Conservation (phyloP, 768 basidiomycete species). For the Auriculariales sp. region DNA sequence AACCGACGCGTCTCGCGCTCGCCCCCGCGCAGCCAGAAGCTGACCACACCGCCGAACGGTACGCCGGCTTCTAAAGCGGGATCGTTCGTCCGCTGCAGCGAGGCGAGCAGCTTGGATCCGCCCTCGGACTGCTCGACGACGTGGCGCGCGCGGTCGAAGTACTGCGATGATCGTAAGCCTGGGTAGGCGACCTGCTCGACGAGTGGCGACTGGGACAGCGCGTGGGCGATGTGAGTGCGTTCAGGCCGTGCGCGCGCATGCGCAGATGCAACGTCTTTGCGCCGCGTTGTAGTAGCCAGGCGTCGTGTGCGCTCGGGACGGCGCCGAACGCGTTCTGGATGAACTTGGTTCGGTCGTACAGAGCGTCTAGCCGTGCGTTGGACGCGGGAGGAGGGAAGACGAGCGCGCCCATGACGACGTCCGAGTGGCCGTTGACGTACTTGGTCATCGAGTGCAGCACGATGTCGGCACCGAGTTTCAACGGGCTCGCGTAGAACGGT, state of each 20-base stretch:
- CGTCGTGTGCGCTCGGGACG: slow-evolving; percentile 74
- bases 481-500: slow-evolving; percentile 79
- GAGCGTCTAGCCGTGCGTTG: slow-evolving; percentile 12
- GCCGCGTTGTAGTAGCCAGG: slow-evolving; percentile 80
- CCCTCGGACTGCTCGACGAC: slow-evolving; percentile 15
- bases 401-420: slow-evolving; percentile 80
- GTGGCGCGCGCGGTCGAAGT: slow-evolving; percentile 46
- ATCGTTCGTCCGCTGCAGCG: too few species aligned
- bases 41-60: slow-evolving; percentile 85
- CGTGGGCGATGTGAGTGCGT: slow-evolving; percentile 64
- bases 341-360: slow-evolving; percentile 55
- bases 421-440: slow-evolving; percentile 88
- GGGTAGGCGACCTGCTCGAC: slow-evolving; percentile 84
- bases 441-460: slow-evolving; percentile 78
- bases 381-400: slow-evolving; percentile 41
- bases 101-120: background rate
- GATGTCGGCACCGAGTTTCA: slow-evolving; percentile 62
- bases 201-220: slow-evolving; percentile 34
- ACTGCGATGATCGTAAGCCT: slow-evolving; percentile 53
- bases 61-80: slow-evolving; percentile 52
- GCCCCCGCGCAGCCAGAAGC: slow-evolving; percentile 41
- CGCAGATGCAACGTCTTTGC: slow-evolving; percentile 83
- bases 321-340: slow-evolving; percentile 83
- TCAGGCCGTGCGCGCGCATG: slow-evolving; percentile 74
- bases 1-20: slow-evolving; percentile 41